Evolutionary conservation across 1,284 basidiomycete genomes (phyloP).

Genomic region (Rhodofomes roseus): DNA sequence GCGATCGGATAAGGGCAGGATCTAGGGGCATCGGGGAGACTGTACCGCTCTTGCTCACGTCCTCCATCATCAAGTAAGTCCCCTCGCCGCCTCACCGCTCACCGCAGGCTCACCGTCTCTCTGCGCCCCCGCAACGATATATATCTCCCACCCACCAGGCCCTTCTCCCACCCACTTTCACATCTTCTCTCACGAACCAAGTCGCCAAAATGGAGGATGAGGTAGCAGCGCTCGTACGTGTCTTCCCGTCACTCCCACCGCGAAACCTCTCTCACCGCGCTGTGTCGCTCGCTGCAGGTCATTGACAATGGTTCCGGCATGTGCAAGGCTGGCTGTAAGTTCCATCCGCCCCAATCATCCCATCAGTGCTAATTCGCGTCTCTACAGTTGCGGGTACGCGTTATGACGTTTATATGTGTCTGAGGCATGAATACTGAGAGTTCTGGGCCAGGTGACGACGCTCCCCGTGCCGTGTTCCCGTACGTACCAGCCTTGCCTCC

Average conservation of each 20-base stretch:
- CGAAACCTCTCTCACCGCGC: not conserved
- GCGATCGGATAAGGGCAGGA: constrained; percentile 29
- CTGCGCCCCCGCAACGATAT: constrained; percentile 14
- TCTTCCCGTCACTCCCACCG: not conserved
- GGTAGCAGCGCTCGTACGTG: constrained; percentile 32
- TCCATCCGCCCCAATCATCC: constrained; percentile 11
- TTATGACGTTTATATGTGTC: not conserved
- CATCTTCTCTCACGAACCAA: constrained; percentile 22
- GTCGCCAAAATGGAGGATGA: constrained; percentile 33
- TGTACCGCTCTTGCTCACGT: constrained; percentile 28
- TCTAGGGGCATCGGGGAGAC: constrained; percentile 16
- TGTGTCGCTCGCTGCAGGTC: constrained; percentile 38
- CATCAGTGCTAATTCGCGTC: constrained; percentile 20
- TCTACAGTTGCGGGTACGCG: constrained; percentile 47
- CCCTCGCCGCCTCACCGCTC: constrained; percentile 11
- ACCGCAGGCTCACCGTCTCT: constrained; percentile 6
- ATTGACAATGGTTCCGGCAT: constrained; percentile 88
- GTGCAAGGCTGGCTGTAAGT: constrained; percentile 89
- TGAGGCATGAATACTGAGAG: not conserved
- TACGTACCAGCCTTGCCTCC: constrained; percentile 29
- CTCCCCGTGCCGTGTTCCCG: constrained; percentile 70
- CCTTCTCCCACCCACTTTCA: constrained; percentile 14
- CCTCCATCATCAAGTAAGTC: constrained; percentile 23
- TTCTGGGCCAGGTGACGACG: constrained; percentile 54
- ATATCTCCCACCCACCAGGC: constrained; percentile 13